Percentiles rank a stretch among this genome's conserved stretches.
Conservation (phyloP, 2,329 filamentous ascomycete genomes). For the Trichoderma sp. region DNA sequence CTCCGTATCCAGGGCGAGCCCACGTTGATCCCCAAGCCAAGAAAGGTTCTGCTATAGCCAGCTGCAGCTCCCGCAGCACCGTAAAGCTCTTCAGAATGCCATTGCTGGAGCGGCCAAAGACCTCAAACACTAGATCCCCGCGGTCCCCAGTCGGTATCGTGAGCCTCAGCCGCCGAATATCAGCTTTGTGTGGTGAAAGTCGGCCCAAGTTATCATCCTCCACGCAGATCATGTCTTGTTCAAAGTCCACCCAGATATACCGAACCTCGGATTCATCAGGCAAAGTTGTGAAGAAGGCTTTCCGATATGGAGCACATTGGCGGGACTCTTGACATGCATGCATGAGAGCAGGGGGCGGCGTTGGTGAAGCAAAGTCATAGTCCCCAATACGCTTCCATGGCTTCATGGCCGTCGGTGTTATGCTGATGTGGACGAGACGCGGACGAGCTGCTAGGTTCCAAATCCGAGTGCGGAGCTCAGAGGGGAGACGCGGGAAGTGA, state of each 20-base stretch:
- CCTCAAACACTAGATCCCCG: background rate
- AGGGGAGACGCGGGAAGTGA: constrained; percentile 23
- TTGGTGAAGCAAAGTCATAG: no score
- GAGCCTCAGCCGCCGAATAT: constrained; percentile 28
- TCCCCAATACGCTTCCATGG: no score
- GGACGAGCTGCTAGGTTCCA: constrained; percentile 22
- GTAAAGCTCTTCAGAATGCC: background rate
- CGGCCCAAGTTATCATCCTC: background rate
- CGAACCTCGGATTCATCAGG: constrained; percentile 17
- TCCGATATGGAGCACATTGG: constrained; percentile 13
- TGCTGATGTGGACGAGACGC: constrained; percentile 22
- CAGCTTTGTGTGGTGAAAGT: constrained; percentile 13
- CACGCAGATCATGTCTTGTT: constrained; percentile 27
- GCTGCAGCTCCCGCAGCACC: constrained; percentile 24
- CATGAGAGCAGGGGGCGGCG: constrained; percentile 6
- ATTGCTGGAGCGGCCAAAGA: no score
- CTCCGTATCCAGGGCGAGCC: no score
- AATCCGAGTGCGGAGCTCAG: constrained; percentile 25
- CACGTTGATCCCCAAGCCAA: no score
- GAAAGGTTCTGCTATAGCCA: constrained; percentile 17
- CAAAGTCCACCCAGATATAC: constrained; percentile 28
- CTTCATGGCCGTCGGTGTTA: no score
- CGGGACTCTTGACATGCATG: constrained; percentile 25
- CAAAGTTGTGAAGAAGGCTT: constrained; percentile 19
- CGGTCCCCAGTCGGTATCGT: background rate